phyloP scores from a whole-genome alignment of 192 early-diverging fungal genomes.

The Coemansia sp. region DNA sequence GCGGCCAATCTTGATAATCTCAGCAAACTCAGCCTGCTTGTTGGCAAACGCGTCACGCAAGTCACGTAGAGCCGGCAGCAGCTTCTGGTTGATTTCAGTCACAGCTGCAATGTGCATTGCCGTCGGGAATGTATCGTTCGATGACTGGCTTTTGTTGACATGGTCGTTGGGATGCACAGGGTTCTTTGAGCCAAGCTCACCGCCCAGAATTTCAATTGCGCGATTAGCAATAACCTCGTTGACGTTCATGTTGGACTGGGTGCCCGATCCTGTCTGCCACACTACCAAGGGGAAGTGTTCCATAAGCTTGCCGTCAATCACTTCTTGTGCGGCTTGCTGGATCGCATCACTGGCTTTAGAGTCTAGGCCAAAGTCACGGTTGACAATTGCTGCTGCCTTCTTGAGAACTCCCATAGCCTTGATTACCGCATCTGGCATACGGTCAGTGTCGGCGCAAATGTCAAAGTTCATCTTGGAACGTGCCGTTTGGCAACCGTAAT shows the following conservation, averaged over 20 bases:
- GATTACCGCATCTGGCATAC: conserved; percentile 95
- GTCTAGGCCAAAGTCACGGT: conserved; percentile 88
- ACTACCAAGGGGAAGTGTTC: conserved; percentile 99
- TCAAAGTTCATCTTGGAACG: conserved; percentile 97
- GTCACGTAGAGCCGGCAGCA: conserved; percentile 81
- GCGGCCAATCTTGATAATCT: conserved; percentile 99
- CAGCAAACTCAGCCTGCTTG: conserved; percentile 77
- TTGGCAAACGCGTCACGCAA: conserved; percentile 76
- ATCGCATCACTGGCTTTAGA: conserved; percentile 81
- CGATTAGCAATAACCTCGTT: conserved; percentile 99
- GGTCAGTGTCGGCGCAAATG: conserved; percentile 87
- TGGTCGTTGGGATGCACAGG: conserved; percentile 99
- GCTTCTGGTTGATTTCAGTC: conserved; percentile 73
- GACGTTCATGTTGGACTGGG: conserved; percentile 98
- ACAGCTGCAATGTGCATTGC: conserved; percentile 99
- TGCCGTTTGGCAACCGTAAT: conserved; percentile 98
- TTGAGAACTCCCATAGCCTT: conserved; percentile 94
- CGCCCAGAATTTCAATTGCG: conserved; percentile 92
- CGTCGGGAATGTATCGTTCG: conserved; percentile 99
- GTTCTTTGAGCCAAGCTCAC: conserved; percentile 86
- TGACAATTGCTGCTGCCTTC: conserved; percentile 91
- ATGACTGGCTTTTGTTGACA: conserved; percentile 97
- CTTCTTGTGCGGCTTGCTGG: conserved; percentile 84
- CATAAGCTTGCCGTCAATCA: conserved; percentile 86
- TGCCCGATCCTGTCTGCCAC: conserved; percentile 98